Evolutionary conservation across 108 stramenopile species (phyloP).

Genomic region (Fistulifera solaris): DNA sequence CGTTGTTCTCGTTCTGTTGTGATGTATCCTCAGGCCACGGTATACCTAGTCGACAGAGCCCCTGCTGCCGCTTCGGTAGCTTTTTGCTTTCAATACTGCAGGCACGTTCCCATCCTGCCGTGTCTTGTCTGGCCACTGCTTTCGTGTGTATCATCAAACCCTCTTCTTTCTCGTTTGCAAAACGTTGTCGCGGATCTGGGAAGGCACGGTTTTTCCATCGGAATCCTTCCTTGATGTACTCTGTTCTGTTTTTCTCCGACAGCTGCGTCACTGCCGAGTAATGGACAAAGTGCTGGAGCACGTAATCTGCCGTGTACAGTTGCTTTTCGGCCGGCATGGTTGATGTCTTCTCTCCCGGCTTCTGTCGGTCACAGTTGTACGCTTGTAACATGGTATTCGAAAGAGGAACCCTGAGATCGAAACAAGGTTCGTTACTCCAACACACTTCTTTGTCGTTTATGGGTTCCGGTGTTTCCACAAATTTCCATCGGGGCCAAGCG

Average conservation of each 20-base stretch:
- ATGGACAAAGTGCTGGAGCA: slow-evolving; percentile 77
- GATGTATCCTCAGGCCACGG: slow-evolving; percentile 5
- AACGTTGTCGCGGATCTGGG: slow-evolving; percentile 44
- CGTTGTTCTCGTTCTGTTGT: not conserved
- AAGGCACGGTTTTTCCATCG: slow-evolving; percentile 20
- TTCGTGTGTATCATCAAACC: slow-evolving; percentile 84
- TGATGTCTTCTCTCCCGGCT: slow-evolving; percentile 46
- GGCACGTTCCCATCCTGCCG: slow-evolving; percentile 12
- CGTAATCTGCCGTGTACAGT: slow-evolving; percentile 56
- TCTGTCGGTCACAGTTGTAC: slow-evolving; percentile 81
- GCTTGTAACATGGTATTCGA: slow-evolving; percentile 65
- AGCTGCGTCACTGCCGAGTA: slow-evolving; percentile 70
- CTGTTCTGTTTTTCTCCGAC: slow-evolving; percentile 35
- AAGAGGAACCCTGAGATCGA: slow-evolving; percentile 41
- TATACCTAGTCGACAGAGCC: slow-evolving; percentile 10
- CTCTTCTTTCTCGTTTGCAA: slow-evolving; percentile 62
- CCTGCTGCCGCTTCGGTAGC: slow-evolving; percentile 1
- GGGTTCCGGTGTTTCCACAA: slow-evolving; percentile 21
- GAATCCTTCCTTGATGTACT: slow-evolving; percentile 33
- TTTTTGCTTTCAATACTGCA: slow-evolving; percentile 6
- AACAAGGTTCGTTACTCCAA: slow-evolving; percentile 20
- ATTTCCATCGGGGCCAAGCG: slow-evolving; percentile 42
- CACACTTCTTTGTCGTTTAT: slow-evolving; percentile 21
- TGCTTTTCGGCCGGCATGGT: slow-evolving; percentile 74
- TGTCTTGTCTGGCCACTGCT: slow-evolving; percentile 65